Base-by-base conservation (phyloP, 2,329 filamentous ascomycete genomes). In the Aspergillus niger region DNA sequence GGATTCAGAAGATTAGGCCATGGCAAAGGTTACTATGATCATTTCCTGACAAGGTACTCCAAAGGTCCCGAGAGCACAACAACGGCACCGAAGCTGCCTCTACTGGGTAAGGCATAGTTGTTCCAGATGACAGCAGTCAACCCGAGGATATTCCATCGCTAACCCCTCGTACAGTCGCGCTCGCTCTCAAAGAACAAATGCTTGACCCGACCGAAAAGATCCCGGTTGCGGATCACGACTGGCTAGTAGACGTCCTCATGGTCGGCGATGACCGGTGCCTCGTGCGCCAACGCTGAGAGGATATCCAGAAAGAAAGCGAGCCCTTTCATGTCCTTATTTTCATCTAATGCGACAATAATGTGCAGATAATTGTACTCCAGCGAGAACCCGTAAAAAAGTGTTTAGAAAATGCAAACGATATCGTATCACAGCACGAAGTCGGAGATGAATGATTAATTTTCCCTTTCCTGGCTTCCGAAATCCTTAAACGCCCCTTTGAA, bases 21-120 rank as follows among this genome's bases (percentile, higher is more conserved):
- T 76, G 95, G 95, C 59, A 96, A 92, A 76, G 95, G 95, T 32
- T 99, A 96, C 79, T 99, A 99, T 81, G 95, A 99, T 80, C 90
- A 88, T 76, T 99, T 97, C 76, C 79, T 99, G 72, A 86, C 89
- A 70, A 86, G 89, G 67, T 96, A 93, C 83, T 74, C 83, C 76
- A 75, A 76, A 66, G 75, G 76, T 69, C 68, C 69, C 49, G 69
- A 63, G 65, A 69, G 63, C 66, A 69, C 63, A 65, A 67, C 70
- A 69, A 66, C 65, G 59, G 69, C 65, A 65, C 62, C 69, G 52
- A 76, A 74, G 65, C 85, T 84, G 79, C 85, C 84, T 67, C 82
- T 84, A 79, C 82, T 87, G 68, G 83, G 86, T 88, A 78, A 79
- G 82, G 71, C 64, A 52, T 48, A 58, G 60, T 47, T 48, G 10